Evolutionary conservation across 805 yeast genomes (phyloP).

Genomic region (Kazachstania martiniae): DNA sequence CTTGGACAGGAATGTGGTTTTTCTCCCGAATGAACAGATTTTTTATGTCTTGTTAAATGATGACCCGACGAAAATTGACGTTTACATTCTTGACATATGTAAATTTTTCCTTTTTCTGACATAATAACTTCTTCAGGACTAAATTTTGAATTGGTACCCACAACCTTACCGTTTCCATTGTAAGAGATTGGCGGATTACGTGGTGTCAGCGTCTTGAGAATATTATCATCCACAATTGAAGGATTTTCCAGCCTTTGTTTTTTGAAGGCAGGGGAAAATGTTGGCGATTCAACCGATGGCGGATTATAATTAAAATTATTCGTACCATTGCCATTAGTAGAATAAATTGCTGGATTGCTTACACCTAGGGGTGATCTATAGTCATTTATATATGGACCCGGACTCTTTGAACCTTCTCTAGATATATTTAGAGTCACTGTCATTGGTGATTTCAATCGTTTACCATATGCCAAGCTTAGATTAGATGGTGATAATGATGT

Average conservation of each 20-base stretch:
- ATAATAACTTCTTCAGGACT: conserved; percentile 22
- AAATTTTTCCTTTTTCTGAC: conserved; percentile 24
- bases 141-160: conserved; percentile 6
- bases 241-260: neutral
- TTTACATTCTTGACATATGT: conserved; percentile 25
- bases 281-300: neutral
- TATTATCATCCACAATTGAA: too few relatives aligned
- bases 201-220: conserved; percentile 2
- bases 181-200: neutral
- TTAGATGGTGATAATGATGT: neutral
- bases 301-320: neutral
- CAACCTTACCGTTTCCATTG: neutral
- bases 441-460: conserved; percentile 21
- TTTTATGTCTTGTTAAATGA: conserved; percentile 29
- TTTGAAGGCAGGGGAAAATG: neutral
- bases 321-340: neutral
- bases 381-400: conserved; percentile 6
- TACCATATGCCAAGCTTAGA: conserved; percentile 7
- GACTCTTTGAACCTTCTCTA: conserved; percentile 24
- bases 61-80: conserved; percentile 28
- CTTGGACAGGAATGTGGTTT: conserved; percentile 28
- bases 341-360: neutral
- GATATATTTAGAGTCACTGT: conserved; percentile 24
- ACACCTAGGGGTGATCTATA: neutral
- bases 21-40: conserved; percentile 28